Evolutionary conservation across 1,139 yeast species (phyloP).

Genomic region (Sugiyamaella grinbergsii): DNA sequence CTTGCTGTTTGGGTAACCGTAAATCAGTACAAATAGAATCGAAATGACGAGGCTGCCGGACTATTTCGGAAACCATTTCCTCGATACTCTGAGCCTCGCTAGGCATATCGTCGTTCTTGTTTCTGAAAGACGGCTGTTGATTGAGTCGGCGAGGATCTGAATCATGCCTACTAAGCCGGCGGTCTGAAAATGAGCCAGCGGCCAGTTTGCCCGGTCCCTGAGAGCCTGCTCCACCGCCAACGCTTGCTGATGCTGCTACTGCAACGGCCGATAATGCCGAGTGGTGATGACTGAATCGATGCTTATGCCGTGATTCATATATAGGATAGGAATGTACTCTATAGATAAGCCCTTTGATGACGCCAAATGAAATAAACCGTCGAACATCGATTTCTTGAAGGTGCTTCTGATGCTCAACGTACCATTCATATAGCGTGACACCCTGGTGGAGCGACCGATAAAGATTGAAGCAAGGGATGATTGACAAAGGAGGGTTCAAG

Average conservation of each 20-base stretch:
- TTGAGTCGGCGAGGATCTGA: constrained; percentile 21
- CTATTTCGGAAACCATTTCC: constrained; percentile 48
- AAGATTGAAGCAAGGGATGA: constrained; percentile 53
- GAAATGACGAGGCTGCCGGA: constrained; percentile 58
- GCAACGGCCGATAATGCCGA: constrained; percentile 24
- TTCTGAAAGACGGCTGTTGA: constrained; percentile 8
- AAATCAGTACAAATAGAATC: constrained; percentile 76
- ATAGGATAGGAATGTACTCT: constrained; percentile 80
- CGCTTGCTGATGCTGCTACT: constrained; percentile 34
- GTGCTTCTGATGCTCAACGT: constrained; percentile 58
- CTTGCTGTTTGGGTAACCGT: constrained; percentile 57
- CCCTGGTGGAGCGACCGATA: constrained; percentile 83
- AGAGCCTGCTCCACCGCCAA: not conserved
- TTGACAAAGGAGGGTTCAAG: constrained; percentile 5
- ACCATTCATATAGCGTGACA: constrained; percentile 80
- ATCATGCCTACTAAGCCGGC: constrained; percentile 18
- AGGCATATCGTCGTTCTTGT: constrained; percentile 4
- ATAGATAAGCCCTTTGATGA: constrained; percentile 76
- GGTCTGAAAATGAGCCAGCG: constrained; percentile 34
- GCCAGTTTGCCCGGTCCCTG: constrained; percentile 5
- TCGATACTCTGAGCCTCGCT: constrained; percentile 41
- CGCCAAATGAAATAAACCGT: constrained; percentile 83
- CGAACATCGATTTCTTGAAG: constrained; percentile 74
- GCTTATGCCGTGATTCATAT: constrained; percentile 38
- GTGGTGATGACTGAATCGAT: constrained; percentile 18